Percentiles rank a stretch among this genome's conserved stretches.
phyloP scores from a whole-genome alignment of 2,329 filamentous ascomycete genomes.

The Neoscytalidium dimidiatum region DNA sequence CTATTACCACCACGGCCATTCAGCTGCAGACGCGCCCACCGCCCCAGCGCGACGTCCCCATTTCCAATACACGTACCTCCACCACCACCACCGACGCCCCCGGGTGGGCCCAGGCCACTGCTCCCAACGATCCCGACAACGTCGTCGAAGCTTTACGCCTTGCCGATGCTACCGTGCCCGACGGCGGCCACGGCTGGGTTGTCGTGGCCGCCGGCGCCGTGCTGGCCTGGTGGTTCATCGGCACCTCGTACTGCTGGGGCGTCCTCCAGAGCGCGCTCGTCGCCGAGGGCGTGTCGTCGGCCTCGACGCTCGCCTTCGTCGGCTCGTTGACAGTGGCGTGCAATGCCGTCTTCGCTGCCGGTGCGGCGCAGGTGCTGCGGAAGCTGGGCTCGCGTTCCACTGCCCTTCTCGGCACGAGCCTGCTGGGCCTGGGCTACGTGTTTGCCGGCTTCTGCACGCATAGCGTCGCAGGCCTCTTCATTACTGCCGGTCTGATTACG shows the following conservation, averaged over 20 bases:
- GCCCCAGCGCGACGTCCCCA: not conserved
- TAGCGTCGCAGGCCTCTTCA: slow-evolving; percentile 52
- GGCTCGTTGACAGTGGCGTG: slow-evolving; percentile 55
- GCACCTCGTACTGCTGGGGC: slow-evolving; percentile 61
- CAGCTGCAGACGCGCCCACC: not conserved
- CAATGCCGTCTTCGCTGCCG: slow-evolving; percentile 54
- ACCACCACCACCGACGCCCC: not conserved
- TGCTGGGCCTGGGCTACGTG: slow-evolving; percentile 54
- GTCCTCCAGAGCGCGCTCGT: slow-evolving; percentile 61
- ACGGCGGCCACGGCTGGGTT: slow-evolving; percentile 60
- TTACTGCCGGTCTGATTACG: slow-evolving; percentile 50
- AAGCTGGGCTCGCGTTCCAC: slow-evolving; percentile 51
- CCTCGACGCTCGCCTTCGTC: slow-evolving; percentile 60
- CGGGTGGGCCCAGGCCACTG: slow-evolving; percentile 9
- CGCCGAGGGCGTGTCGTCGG: slow-evolving; percentile 47
- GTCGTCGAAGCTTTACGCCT: slow-evolving; percentile 19
- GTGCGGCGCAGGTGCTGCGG: slow-evolving; percentile 55
- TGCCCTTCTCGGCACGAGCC: slow-evolving; percentile 51
- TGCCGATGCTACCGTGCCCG: slow-evolving; percentile 38
- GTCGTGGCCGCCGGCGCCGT: slow-evolving; percentile 54
- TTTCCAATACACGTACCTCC: not conserved
- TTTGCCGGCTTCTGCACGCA: slow-evolving; percentile 49
- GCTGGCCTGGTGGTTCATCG: slow-evolving; percentile 55
- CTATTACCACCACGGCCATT: not conserved
- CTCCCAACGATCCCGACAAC: slow-evolving; percentile 12